Percentiles rank a stretch among this genome's conserved stretches.
Evolutionary conservation across 495 filamentous ascomycete species (phyloP).

Genomic region (Tetracladium setigerum): DNA sequence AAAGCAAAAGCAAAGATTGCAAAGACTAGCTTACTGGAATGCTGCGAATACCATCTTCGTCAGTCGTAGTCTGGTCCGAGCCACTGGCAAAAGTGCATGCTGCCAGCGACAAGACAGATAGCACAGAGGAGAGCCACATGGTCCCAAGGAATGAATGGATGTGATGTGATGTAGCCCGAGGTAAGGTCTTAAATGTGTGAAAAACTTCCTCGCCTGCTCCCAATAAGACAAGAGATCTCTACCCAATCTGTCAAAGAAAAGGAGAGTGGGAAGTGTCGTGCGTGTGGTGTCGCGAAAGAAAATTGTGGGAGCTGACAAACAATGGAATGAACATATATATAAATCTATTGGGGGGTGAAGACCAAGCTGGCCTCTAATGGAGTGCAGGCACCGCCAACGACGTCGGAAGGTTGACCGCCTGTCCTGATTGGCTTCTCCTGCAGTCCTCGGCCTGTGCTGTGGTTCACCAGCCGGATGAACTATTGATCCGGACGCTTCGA

Average conservation of each 20-base stretch:
- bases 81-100: conserved; percentile 34
- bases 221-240: too few relatives aligned
- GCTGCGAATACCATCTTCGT: conserved; percentile 44
- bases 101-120: conserved; percentile 49
- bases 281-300: background rate
- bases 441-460: too few relatives aligned
- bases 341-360: background rate
- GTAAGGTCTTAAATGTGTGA: conserved; percentile 12
- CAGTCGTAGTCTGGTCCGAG: conserved; percentile 24
- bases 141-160: conserved; percentile 2
- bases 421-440: too few relatives aligned
- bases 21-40: conserved; percentile 39
- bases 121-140: conserved; percentile 41
- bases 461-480: too few relatives aligned
- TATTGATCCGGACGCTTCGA: background rate
- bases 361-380: background rate
- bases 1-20: background rate
- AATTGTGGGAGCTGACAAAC: too few relatives aligned
- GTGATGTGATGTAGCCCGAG: conserved; percentile 8
- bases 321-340: background rate
- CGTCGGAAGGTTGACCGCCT: background rate
- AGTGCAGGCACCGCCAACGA: background rate
- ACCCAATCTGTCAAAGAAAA: too few relatives aligned
- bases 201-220: background rate
- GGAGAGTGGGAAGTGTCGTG: too few relatives aligned